Evolutionary conservation across 2,329 filamentous ascomycete genomes (phyloP).

Genomic region (Shiraia bambusicola): DNA sequence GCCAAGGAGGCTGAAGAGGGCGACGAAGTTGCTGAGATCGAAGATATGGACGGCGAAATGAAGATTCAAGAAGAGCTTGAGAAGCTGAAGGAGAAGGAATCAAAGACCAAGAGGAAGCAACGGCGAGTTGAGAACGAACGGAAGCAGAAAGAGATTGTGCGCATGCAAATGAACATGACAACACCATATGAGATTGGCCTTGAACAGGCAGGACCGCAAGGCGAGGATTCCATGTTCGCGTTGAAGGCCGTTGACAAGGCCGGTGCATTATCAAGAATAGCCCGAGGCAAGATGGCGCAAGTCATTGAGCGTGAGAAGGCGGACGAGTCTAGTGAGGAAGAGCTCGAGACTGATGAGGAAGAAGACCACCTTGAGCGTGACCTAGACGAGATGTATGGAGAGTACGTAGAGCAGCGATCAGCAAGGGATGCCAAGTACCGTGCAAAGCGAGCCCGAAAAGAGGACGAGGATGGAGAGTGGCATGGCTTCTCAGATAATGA

Average conservation of each 20-base stretch:
- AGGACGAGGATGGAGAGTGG: slow-evolving; percentile 77
- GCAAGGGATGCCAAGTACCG: slow-evolving; percentile 82
- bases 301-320: slow-evolving; percentile 56
- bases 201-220: slow-evolving; percentile 77
- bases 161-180: slow-evolving; percentile 96
- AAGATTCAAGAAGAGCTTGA: slow-evolving; percentile 86
- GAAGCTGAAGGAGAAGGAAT: slow-evolving; percentile 76
- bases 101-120: slow-evolving; percentile 75
- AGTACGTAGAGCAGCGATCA: slow-evolving; percentile 78
- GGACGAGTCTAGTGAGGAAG: slow-evolving; percentile 50
- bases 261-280: slow-evolving; percentile 67
- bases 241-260: slow-evolving; percentile 80
- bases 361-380: slow-evolving; percentile 81
- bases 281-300: slow-evolving; percentile 76
- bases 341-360: slow-evolving; percentile 69
- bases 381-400: slow-evolving; percentile 83
- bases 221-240: slow-evolving; percentile 82
- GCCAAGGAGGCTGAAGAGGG: slow-evolving; percentile 46
- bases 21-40: slow-evolving; percentile 77
- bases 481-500: slow-evolving; percentile 75
- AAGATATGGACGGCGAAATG: slow-evolving; percentile 92
- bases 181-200: slow-evolving; percentile 94
- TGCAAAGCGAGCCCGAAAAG: slow-evolving; percentile 82
- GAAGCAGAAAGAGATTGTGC: slow-evolving; percentile 91
- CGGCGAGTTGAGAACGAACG: slow-evolving; percentile 86